Conservation (phyloP, 495 filamentous ascomycete genomes). For the Aspergillus sclerotioniger region DNA sequence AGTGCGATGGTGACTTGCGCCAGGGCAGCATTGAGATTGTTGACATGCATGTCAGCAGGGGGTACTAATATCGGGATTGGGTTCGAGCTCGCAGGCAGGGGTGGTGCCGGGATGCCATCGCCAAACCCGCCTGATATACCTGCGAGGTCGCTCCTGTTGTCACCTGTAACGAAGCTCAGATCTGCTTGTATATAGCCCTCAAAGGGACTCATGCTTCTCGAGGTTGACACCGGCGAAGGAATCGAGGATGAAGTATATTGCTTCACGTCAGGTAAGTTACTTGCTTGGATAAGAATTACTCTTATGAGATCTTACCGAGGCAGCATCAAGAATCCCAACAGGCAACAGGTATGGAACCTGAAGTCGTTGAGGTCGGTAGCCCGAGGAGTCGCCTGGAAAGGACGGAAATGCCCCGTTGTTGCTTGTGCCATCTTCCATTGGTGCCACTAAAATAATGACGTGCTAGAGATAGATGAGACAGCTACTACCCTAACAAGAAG, state of each 20-base stretch:
- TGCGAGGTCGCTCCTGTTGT: not conserved
- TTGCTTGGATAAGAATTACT: not conserved
- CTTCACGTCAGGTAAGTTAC: not conserved
- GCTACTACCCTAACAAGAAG: not conserved
- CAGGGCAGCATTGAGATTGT: not conserved
- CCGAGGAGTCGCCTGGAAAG: not conserved
- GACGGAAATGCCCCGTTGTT: not conserved
- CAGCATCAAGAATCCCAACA: not conserved
- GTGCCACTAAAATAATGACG: not conserved
- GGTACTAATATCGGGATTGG: not conserved
- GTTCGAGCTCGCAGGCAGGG: not conserved
- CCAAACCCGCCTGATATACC: not conserved
- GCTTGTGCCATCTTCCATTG: not conserved
- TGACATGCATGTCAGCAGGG: not conserved
- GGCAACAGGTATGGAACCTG: not conserved
- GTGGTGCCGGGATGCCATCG: not conserved
- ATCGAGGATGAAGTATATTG: not conserved
- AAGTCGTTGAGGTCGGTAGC: not conserved
- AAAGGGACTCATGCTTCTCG: not conserved
- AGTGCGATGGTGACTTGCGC: not conserved
- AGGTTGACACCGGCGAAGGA: not conserved
- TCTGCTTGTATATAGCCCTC: not conserved
- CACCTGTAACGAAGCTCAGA: not conserved
- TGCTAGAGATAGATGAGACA: not conserved
- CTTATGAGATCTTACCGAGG: not conserved